Evolutionary conservation across 169 alveolate species (phyloP), one percentile per base, ranked within the genome.

Genomic region (Ichthyophthirius multifiliis): DNA sequence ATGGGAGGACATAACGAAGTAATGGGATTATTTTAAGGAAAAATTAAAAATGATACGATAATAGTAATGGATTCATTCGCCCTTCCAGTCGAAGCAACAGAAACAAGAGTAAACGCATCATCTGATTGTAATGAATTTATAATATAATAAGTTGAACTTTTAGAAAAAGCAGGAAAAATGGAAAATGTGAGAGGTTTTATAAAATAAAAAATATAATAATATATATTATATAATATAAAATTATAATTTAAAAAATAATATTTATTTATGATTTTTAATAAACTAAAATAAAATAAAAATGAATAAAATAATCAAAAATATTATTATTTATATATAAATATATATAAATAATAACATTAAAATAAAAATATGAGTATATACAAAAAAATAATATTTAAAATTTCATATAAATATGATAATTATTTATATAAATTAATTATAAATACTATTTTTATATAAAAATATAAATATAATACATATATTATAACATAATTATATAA

Each of bases 11-110:
- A 85, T 27, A 78, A 92, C 41, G 98, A 96, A 48, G 97, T 96
- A 43, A 96, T 96, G 99, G 99, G 99, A 20, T 86, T 96, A n/a
- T 91, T 95, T 95, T 95, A 92, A 75, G 99, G 99, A 34, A 95
- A 94, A 86, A 92, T 91, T 27, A 65, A 75, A 23, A 94, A 91
- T 20, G 85, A 94, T 27, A 87, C 94, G 27, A 92, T 95, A 79
- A 89, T 93, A 48, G 94, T 96, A 55, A 75, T 94, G 78, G 97
- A 95, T 85, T 96, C 96, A 12, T 91, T 94, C 65, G 95, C 96
- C 1, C 78, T 96, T 34, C 97, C 98, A 2, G 99, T 95, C n/a
- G 98, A 95, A 77, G 99, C 97, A 47, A 94, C 98, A 13, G 99
- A 96, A 83, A 94, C 97, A 4, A 89, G 97, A 67, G 98, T 94